A percentile compares a stretch with the other conserved stretches of the same genome.
Conservation (phyloP, 164 flowering plant genomes). For the Houttuynia cordata region DNA sequence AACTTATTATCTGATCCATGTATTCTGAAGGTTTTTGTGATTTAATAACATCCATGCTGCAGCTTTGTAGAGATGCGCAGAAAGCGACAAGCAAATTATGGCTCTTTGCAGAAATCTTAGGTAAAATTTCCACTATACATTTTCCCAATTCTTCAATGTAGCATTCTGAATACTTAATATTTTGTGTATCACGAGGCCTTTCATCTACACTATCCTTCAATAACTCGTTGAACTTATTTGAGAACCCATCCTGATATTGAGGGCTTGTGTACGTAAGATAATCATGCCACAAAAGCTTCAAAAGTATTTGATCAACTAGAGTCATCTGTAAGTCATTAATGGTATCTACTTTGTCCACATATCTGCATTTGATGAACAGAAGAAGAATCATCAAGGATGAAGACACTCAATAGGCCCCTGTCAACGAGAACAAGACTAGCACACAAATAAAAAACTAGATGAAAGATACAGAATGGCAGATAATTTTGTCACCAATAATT, state of each 20-base stretch:
- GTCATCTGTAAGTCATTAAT: slow-evolving; percentile 25
- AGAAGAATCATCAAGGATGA: background rate
- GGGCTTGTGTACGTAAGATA: slow-evolving; percentile 22
- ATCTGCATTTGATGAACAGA: slow-evolving; percentile 32
- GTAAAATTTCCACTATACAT: slow-evolving; percentile 58
- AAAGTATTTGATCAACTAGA: slow-evolving; percentile 45
- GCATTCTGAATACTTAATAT: slow-evolving; percentile 23
- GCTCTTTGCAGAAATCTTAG: slow-evolving; percentile 30
- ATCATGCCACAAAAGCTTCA: slow-evolving; percentile 68
- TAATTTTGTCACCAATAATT: background rate
- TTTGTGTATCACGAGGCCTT: slow-evolving; percentile 14
- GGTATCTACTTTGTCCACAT: slow-evolving; percentile 30
- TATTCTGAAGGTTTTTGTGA: slow-evolving; percentile 14
- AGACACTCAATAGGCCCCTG: background rate
- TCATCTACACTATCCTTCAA: slow-evolving; percentile 12
- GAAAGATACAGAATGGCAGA: background rate
- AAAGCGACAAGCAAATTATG: slow-evolving; percentile 37
- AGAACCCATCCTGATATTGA: slow-evolving; percentile 19
- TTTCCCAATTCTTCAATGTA: slow-evolving; percentile 49
- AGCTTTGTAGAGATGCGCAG: slow-evolving; percentile 39
- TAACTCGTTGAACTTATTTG: slow-evolving; percentile 10
- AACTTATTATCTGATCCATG: slow-evolving; percentile 29
- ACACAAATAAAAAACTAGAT: background rate
- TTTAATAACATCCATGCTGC: slow-evolving; percentile 35
- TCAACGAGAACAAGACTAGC: background rate